These are phyloP conservation scores for Phytophthora pseudosyringae DNA, from an alignment of 352 stramenopile species.

Conservation along the genomic window DNA sequence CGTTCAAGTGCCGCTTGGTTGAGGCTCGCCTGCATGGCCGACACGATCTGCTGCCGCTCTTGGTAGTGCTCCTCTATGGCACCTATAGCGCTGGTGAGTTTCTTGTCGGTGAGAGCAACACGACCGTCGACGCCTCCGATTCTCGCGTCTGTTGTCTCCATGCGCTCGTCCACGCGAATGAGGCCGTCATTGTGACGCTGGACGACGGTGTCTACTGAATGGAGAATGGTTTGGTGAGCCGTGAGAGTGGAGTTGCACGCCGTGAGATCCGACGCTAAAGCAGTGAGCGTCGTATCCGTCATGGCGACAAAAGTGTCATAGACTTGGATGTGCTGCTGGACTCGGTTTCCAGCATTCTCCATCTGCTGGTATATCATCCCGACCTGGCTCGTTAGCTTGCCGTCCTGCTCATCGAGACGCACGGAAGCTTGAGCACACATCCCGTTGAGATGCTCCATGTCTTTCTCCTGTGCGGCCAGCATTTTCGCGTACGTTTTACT, in stretches of 20 bases:
- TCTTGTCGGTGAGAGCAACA: constrained; percentile 54
- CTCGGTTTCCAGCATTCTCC: constrained; percentile 9
- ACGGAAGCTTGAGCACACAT: constrained; percentile 31
- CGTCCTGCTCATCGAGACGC: constrained; percentile 39
- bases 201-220: constrained; percentile 33
- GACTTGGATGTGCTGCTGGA: constrained; percentile 20
- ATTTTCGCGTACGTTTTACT: constrained; percentile 21
- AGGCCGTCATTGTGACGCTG: constrained; percentile 47
- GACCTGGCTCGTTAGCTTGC: constrained; percentile 32
- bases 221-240: constrained; percentile 42
- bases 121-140: constrained; percentile 49
- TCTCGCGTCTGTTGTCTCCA: constrained; percentile 38
- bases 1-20: constrained; percentile 51
- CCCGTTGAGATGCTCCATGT: constrained; percentile 40
- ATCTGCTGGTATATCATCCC: constrained; percentile 30
- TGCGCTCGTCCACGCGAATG: constrained; percentile 34
- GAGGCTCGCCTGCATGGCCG: constrained; percentile 28
- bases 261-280: constrained; percentile 36
- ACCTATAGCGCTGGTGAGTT: constrained; percentile 33
- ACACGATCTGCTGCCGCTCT: constrained; percentile 43
- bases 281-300: constrained; percentile 41
- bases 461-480: constrained; percentile 36
- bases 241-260: constrained; percentile 36
- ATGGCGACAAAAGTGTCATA: constrained; percentile 38
- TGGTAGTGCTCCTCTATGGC: constrained; percentile 56